Base-by-base conservation (phyloP, 306 rosid species). In the Elaeagnus macrophylla region DNA sequence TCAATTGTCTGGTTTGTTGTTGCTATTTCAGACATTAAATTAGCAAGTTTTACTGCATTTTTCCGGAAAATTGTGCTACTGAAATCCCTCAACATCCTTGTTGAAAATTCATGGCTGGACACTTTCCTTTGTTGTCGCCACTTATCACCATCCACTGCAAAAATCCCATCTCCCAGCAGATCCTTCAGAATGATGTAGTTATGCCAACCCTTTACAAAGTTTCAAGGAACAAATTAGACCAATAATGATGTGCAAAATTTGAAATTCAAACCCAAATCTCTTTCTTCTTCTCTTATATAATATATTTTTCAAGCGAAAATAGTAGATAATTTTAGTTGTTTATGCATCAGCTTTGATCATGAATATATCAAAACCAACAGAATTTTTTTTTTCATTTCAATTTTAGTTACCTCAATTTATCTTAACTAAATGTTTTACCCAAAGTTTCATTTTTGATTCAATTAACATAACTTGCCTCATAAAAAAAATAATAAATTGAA, bases 101-200 rank as follows among this genome's bases (percentile, higher is more conserved):
- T 80, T 14, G 95, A 86, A 76, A 86, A 86, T 49, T 80, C 93
- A 60, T 86, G 73, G 72, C 91, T 78, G 51, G 84, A 67, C 60
- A 80, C 43, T 63, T 83, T 86, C 60, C 95, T 86, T 68, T 86
- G 93, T 10, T 86, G 72, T 2, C 83, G 88, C 95, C 95, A 86
- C 74, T 80, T 83, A 39, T 83, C 82, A 9, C 95, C 95, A 65
- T 86, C 95, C 19, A 86, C 93, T 0, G 84, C 14, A 48, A 89
- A 89, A 73, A 89, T 89, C 15, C 94, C 97, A 67, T 85, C 86
- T 48, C 97, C 97, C 8, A 89, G 81, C 58, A 89, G 82, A 75
- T 86, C 95, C 75, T 59, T 83, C 60, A 89, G 79, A 56, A 72
- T 73, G 25, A 65, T 39, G 63, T 81, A 74, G 69, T 78, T 83